phyloP scores from a whole-genome alignment of 2,329 filamentous ascomycete species.

The Stenocarpella maydis region DNA sequence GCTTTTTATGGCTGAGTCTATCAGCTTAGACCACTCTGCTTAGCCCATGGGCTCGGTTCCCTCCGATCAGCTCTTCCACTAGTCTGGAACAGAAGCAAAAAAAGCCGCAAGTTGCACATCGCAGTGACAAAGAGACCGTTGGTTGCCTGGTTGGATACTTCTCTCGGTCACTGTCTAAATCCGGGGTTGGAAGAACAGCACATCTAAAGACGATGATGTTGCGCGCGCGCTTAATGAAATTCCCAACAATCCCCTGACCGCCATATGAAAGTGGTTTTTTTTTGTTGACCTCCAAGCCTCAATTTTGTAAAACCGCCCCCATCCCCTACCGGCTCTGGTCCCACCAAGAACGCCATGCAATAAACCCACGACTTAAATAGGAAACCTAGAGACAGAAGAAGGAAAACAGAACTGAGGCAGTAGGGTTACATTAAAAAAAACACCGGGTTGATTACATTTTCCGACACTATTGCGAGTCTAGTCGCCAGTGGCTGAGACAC shows the following conservation, averaged over 20 bases:
- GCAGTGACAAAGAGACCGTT: not conserved
- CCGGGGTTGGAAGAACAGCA: not conserved
- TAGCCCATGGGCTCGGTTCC: not conserved
- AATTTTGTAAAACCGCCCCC: not conserved
- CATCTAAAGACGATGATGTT: not conserved
- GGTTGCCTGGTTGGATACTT: not conserved
- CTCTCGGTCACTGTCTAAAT: not conserved
- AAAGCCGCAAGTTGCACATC: not conserved
- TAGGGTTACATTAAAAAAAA: not conserved
- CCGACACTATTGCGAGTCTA: not conserved
- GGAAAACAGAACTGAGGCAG: not conserved
- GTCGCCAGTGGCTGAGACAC: conserved; percentile 10
- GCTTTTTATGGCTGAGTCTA: not conserved
- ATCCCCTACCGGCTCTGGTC: too few relatives aligned
- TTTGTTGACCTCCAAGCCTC: not conserved
- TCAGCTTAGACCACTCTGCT: not conserved
- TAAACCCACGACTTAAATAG: not conserved
- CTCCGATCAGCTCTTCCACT: not conserved
- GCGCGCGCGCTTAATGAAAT: conserved; percentile 1
- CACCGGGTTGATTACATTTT: too few relatives aligned
- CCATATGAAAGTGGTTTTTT: not conserved
- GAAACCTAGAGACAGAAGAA: not conserved
- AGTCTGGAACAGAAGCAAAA: not conserved
- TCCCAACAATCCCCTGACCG: not conserved
- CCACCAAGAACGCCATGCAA: conserved; percentile 7